These are phyloP conservation scores for Fraxinus quadrangulata DNA, from an alignment of 257 asterid genomes.

Conservation along the genomic window DNA sequence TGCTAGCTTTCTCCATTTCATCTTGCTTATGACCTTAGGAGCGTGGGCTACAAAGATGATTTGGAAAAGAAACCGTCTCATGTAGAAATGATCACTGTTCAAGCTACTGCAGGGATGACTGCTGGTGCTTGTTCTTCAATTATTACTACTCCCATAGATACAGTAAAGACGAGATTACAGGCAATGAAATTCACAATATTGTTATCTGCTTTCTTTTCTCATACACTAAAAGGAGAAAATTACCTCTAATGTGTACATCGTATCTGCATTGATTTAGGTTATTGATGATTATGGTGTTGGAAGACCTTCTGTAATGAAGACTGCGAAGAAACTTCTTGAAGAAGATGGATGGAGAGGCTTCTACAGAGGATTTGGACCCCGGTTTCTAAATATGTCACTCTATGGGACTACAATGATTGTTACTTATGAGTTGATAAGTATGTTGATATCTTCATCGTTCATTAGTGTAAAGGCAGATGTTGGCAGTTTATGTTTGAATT, in stretches of 20 bases:
- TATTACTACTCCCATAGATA: constrained; percentile 79
- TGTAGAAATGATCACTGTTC: constrained; percentile 64
- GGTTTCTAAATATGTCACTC: constrained; percentile 84
- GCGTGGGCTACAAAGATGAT: constrained; percentile 64
- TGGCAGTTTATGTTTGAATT: not conserved
- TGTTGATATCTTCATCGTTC: constrained; percentile 17
- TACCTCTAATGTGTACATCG: not conserved
- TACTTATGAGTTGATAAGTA: constrained; percentile 89
- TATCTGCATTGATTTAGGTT: constrained; percentile 51
- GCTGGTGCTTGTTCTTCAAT: constrained; percentile 93
- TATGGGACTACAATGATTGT: constrained; percentile 95
- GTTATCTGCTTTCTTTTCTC: not conserved
- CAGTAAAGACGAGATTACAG: constrained; percentile 90
- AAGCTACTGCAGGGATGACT: constrained; percentile 80
- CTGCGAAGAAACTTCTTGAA: constrained; percentile 58
- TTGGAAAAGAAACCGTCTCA: constrained; percentile 71
- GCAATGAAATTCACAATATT: constrained; percentile 34
- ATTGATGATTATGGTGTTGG: constrained; percentile 86
- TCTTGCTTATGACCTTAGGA: constrained; percentile 38
- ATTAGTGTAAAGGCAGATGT: not conserved
- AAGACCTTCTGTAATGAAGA: constrained; percentile 81
- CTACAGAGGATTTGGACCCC: constrained; percentile 91
- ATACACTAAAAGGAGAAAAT: not conserved
- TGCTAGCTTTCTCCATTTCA: constrained; percentile 1
- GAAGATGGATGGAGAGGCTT: constrained; percentile 97